phyloP scores from a whole-genome alignment of 495 filamentous ascomycete genomes.

The Aspergillus olivimuriae region DNA sequence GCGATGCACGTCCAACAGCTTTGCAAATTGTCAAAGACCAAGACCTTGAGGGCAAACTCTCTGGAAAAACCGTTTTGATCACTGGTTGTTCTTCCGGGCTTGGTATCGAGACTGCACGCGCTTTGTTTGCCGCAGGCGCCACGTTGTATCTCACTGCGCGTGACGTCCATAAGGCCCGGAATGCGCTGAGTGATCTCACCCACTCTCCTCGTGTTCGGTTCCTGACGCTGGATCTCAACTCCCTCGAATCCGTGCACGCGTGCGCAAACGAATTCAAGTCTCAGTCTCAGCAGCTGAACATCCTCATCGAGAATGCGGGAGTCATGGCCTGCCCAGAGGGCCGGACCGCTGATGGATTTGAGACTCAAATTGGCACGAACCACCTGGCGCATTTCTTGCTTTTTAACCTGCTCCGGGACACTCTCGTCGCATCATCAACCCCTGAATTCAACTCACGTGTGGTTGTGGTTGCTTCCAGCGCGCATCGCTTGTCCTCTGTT shows the following conservation, averaged over 20 bases:
- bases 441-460: no score
- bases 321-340: slow-evolving; percentile 24
- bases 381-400: slow-evolving; percentile 48
- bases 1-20: slow-evolving; percentile 47
- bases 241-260: slow-evolving; percentile 33
- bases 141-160: slow-evolving; percentile 40
- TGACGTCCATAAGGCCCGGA: slow-evolving; percentile 27
- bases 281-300: slow-evolving; percentile 17
- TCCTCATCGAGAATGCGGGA: slow-evolving; percentile 30
- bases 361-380: slow-evolving; percentile 46
- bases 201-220: slow-evolving; percentile 10
- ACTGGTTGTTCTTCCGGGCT: slow-evolving; percentile 47
- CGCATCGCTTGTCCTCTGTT: no score
- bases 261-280: slow-evolving; percentile 33
- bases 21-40: slow-evolving; percentile 46
- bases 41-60: slow-evolving; percentile 25
- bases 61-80: slow-evolving; percentile 42
- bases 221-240: slow-evolving; percentile 35
- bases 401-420: slow-evolving; percentile 41
- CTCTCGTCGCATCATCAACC: slow-evolving; percentile 33
- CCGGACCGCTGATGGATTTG: slow-evolving; percentile 40
- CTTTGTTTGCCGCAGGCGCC: slow-evolving; percentile 43
- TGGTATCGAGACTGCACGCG: slow-evolving; percentile 44
- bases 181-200: slow-evolving; percentile 21
- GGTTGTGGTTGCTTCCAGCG: no score